Percentiles rank a stretch among this genome's conserved stretches.
phyloP scores from a whole-genome alignment of 495 filamentous ascomycete genomes.

The Hypoxylon rickii region DNA sequence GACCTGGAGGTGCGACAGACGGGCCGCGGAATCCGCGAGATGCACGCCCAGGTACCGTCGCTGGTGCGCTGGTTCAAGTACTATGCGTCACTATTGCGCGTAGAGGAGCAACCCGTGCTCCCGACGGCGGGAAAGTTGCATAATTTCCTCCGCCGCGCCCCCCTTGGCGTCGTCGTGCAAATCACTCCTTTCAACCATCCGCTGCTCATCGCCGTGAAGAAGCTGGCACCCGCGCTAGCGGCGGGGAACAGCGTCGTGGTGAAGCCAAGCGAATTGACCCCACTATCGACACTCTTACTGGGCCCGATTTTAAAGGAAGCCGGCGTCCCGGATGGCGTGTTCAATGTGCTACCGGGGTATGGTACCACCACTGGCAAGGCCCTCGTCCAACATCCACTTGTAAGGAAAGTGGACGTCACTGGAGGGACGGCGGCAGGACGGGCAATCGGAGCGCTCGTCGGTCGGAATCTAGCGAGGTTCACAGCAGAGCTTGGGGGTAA shows the following conservation, averaged over 20 bases:
- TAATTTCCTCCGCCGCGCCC: conserved; percentile 63
- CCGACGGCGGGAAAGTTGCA: conserved; percentile 64
- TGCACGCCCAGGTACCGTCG: conserved; percentile 66
- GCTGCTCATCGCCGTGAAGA: conserved; percentile 66
- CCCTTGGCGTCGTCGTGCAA: conserved; percentile 65
- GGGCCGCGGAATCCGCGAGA: conserved; percentile 65
- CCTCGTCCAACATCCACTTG: conserved; percentile 55
- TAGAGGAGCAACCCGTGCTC: conserved; percentile 63
- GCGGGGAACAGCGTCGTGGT: conserved; percentile 66
- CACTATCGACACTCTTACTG: conserved; percentile 59
- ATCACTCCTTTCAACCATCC: conserved; percentile 72
- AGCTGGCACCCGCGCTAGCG: conserved; percentile 63
- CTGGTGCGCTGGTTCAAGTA: conserved; percentile 69
- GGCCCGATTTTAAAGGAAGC: conserved; percentile 57
- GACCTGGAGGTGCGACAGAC: conserved; percentile 64
- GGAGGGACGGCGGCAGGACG: conserved; percentile 56
- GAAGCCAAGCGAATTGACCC: conserved; percentile 66
- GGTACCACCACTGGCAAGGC: conserved; percentile 57
- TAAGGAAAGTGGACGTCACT: conserved; percentile 67
- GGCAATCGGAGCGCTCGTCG: conserved; percentile 52
- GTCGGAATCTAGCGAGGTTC: conserved; percentile 56
- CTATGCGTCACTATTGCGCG: conserved; percentile 62
- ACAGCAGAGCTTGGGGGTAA: conserved; percentile 67
- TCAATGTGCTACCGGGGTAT: conserved; percentile 62
- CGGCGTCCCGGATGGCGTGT: conserved; percentile 60